phyloP scores from a whole-genome alignment of 2,329 filamentous ascomycete genomes.

The Scleromitrula shiraiana region DNA sequence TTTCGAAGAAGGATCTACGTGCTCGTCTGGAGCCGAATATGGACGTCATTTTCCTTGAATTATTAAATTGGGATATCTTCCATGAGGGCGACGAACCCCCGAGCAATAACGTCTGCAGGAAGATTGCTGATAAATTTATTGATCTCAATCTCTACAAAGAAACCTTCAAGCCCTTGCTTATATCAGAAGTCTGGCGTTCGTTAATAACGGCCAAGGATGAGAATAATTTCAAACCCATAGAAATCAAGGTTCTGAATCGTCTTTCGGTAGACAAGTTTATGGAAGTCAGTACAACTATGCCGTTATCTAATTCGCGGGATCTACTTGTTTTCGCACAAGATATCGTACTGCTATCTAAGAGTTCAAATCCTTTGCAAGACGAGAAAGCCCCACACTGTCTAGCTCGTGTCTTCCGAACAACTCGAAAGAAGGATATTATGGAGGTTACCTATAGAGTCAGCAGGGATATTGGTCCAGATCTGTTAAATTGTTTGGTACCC shows the following conservation, averaged over 20 bases:
- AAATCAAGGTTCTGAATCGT: conserved; percentile 79
- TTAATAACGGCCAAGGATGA: conserved; percentile 89
- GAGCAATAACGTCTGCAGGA: conserved; percentile 60
- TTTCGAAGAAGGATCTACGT: conserved; percentile 88
- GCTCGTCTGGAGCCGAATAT: conserved; percentile 87
- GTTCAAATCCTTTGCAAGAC: conserved; percentile 59
- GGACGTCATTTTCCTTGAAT: conserved; percentile 72
- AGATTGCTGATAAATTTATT: conserved; percentile 70
- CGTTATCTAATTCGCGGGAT: conserved; percentile 61
- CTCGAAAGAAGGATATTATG: conserved; percentile 69
- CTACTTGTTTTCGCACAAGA: conserved; percentile 74
- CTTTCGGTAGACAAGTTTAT: conserved; percentile 88
- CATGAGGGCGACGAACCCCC: conserved; percentile 82
- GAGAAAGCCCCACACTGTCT: conserved; percentile 69
- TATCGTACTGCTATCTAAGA: conserved; percentile 76
- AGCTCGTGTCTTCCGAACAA: conserved; percentile 72
- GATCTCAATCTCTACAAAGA: conserved; percentile 74
- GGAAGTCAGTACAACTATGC: conserved; percentile 81
- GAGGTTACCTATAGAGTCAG: conserved; percentile 84
- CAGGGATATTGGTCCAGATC: conserved; percentile 40
- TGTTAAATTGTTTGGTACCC: conserved; percentile 57
- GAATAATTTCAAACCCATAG: conserved; percentile 69
- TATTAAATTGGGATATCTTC: conserved; percentile 93
- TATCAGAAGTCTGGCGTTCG: conserved; percentile 91
- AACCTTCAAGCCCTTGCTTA: conserved; percentile 83